Conservation (phyloP, 306 rosid species). For the Oemleria cerasiformis region DNA sequence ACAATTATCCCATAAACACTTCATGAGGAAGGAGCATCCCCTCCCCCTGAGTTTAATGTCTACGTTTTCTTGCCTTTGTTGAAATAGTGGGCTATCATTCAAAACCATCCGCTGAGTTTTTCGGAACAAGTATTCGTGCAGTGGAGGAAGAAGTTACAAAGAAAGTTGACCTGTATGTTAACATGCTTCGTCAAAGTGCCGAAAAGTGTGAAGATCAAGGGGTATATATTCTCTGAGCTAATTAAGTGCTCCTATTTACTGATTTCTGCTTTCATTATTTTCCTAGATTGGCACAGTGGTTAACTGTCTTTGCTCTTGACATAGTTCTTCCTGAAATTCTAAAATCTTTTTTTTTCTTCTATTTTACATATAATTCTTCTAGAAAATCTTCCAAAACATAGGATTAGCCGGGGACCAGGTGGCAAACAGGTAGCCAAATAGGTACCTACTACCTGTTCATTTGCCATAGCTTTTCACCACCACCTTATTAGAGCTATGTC, state of each 20-base stretch:
- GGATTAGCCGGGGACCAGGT: no score
- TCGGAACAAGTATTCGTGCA: conserved; percentile 52
- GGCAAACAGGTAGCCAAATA: no score
- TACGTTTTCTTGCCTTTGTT: conserved; percentile 1
- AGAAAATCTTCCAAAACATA: neutral
- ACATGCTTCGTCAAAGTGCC: conserved; percentile 48
- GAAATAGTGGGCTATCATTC: conserved; percentile 66
- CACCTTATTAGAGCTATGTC: no score
- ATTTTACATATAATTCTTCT: neutral
- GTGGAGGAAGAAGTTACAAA: conserved; percentile 73
- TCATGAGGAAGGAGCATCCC: neutral
- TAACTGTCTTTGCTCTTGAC: neutral
- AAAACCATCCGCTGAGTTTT: conserved; percentile 50
- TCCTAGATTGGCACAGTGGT: neutral
- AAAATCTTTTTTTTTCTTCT: neutral
- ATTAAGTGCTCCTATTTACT: neutral
- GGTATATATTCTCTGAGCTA: conserved; percentile 30
- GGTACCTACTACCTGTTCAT: neutral
- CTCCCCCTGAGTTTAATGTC: neutral
- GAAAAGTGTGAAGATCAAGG: conserved; percentile 47
- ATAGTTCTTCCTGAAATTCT: neutral
- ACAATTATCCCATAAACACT: neutral
- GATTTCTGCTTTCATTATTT: neutral
- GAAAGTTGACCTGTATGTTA: conserved; percentile 61
- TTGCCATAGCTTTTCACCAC: no score